Percentiles rank a stretch among this genome's conserved stretches.
Conservation (phyloP, 73 alveolate genomes). For the Tetrahymena elliotti region DNA sequence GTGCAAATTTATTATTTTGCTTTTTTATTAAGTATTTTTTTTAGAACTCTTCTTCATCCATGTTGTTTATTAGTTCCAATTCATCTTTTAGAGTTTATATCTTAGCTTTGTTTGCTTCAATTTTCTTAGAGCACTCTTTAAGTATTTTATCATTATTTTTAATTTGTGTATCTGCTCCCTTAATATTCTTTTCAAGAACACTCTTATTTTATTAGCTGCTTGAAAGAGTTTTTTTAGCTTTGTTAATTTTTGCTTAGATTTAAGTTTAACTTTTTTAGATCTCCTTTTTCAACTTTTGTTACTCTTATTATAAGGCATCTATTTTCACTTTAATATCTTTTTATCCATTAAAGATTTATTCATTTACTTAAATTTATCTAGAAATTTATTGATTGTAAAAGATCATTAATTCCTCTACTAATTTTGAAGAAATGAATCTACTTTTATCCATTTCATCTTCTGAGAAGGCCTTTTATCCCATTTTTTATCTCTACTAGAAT, state of each 20-base stretch:
- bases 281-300: not conserved
- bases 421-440: not conserved
- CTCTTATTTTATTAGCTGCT: not conserved
- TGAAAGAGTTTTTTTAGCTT: not conserved
- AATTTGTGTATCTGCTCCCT: not conserved
- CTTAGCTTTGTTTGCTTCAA: not conserved
- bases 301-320: not conserved
- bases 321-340: not conserved
- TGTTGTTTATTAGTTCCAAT: not conserved
- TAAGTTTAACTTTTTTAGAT: not conserved
- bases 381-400: not conserved
- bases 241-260: not conserved
- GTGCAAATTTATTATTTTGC: too few relatives aligned
- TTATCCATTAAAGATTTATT: not conserved
- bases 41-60: not conserved
- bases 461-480: not conserved
- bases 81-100: not conserved
- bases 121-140: not conserved
- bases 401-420: not conserved
- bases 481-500: not conserved
- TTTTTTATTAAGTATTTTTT: too few relatives aligned
- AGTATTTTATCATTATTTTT: not conserved
- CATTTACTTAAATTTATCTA: not conserved
- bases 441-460: not conserved
- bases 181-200: not conserved